These are phyloP conservation scores for Adansonia gregorii DNA, from an alignment of 441 rosid species.

Conservation along the genomic window DNA sequence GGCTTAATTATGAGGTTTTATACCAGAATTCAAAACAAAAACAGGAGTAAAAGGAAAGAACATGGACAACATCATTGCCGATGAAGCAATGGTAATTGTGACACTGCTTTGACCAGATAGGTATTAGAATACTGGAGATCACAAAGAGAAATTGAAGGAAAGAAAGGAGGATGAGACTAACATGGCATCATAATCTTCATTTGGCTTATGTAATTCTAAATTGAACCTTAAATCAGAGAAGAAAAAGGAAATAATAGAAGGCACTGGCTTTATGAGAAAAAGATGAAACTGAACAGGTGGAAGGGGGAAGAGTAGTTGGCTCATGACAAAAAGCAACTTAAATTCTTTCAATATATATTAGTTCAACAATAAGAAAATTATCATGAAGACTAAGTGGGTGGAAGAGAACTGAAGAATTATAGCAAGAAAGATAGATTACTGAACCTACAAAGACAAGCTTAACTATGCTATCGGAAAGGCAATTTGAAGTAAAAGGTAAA, in stretches of 20 bases:
- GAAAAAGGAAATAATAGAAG: not conserved
- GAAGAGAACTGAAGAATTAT: not conserved
- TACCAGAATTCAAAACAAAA: not conserved
- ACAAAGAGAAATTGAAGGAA: not conserved
- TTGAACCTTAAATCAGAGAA: not conserved
- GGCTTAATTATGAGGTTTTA: not conserved
- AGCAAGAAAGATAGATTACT: not conserved
- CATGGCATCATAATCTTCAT: not conserved
- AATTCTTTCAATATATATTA: not conserved
- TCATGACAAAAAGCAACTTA: not conserved
- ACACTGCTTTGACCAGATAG: not conserved
- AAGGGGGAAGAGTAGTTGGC: not conserved
- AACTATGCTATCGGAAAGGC: not conserved
- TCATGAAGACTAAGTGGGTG: not conserved
- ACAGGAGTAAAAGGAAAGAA: not conserved
- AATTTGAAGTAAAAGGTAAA: not conserved
- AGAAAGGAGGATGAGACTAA: not conserved
- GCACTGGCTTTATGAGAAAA: not conserved
- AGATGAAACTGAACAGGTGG: not conserved
- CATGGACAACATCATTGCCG: not conserved
- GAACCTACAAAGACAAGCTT: not conserved
- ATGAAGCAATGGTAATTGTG: not conserved
- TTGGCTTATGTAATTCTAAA: too few relatives aligned
- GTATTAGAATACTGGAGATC: not conserved
- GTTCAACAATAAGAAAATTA: not conserved